These are phyloP conservation scores for Polytrichum commune DNA, from an alignment of 225 moss, liverwort and hornwort genomes.

Conservation along the genomic window DNA sequence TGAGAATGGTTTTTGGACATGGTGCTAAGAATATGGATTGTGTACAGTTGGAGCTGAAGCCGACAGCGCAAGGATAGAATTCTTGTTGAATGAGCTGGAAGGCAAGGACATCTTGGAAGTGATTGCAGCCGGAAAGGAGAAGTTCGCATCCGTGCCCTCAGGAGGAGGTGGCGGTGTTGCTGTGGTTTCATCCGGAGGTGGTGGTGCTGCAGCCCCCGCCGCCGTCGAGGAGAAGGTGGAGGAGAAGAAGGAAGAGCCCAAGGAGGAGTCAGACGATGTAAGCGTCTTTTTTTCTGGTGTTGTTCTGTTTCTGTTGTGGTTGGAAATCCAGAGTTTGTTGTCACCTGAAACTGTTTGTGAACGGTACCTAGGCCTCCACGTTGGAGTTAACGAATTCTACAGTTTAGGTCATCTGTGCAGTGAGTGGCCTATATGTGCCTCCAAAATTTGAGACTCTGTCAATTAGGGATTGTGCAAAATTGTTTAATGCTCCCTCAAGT, in stretches of 20 bases:
- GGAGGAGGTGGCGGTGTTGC: constrained; percentile 56
- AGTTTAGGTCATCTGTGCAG: too few relatives aligned
- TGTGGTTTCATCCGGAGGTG: constrained; percentile 38
- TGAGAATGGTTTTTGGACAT: too few relatives aligned
- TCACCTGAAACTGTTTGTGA: too few relatives aligned
- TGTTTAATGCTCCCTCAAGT: too few relatives aligned
- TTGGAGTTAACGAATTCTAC: too few relatives aligned
- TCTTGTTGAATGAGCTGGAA: constrained; percentile 60
- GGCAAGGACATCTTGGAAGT: constrained; percentile 83
- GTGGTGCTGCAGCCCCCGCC: constrained; percentile 31
- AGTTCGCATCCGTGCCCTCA: constrained; percentile 78
- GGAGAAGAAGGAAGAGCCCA: constrained; percentile 58
- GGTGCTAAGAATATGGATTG: not conserved
- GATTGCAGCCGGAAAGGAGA: constrained; percentile 74
- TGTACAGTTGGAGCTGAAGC: constrained; percentile 70
- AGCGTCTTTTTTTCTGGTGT: constrained; percentile 1
- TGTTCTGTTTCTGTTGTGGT: not conserved
- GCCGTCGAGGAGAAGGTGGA: constrained; percentile 50
- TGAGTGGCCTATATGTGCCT: too few relatives aligned
- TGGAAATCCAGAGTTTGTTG: too few relatives aligned
- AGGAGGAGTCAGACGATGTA: constrained; percentile 85
- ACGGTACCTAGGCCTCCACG: too few relatives aligned
- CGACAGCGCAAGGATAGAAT: constrained; percentile 36
- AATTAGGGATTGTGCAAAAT: too few relatives aligned
- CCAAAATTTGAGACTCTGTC: too few relatives aligned